Percentiles rank a stretch among this genome's conserved stretches.
Conservation (phyloP, 176 grass and related monocot genomes). For the Pontederia paniculata region DNA sequence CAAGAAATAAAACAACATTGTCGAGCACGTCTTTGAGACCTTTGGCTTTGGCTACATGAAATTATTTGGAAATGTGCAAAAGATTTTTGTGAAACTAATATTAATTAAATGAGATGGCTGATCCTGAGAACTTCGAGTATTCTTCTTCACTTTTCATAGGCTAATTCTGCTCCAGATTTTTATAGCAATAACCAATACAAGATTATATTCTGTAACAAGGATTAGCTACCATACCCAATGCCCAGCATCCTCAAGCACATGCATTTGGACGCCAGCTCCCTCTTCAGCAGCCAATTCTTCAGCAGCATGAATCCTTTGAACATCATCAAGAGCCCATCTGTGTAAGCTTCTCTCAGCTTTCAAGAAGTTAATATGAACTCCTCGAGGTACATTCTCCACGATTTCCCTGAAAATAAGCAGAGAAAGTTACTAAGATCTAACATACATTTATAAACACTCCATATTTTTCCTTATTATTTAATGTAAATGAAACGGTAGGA, state of each 20-base stretch:
- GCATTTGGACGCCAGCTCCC: conserved; percentile 89
- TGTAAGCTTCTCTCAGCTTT: conserved; percentile 99
- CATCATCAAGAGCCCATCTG: conserved; percentile 97
- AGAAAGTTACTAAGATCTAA: not conserved
- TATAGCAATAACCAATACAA: not conserved
- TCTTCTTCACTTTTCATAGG: not conserved
- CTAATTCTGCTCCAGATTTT: not conserved
- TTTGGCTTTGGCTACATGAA: too few relatives aligned
- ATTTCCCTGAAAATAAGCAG: conserved; percentile 37
- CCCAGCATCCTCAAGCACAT: conserved; percentile 91
- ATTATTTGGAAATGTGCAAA: too few relatives aligned
- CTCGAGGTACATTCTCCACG: conserved; percentile 80
- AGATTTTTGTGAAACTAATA: not conserved
- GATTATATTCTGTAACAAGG: not conserved
- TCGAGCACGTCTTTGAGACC: too few relatives aligned
- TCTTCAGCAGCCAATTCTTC: conserved; percentile 76
- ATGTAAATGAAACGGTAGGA: not conserved
- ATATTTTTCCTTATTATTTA: not conserved
- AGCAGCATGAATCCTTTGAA: conserved; percentile 65
- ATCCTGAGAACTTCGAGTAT: too few relatives aligned
- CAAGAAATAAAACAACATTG: too few relatives aligned
- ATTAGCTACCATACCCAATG: conserved; percentile 61
- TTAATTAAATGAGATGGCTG: not conserved
- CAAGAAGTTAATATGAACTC: conserved; percentile 85
- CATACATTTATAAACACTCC: not conserved